Evolutionary conservation across 192 early-diverging fungal genomes (phyloP), one percentile per base, ranked within the genome.

Genomic region (Thoreauomyces humboldtii): DNA sequence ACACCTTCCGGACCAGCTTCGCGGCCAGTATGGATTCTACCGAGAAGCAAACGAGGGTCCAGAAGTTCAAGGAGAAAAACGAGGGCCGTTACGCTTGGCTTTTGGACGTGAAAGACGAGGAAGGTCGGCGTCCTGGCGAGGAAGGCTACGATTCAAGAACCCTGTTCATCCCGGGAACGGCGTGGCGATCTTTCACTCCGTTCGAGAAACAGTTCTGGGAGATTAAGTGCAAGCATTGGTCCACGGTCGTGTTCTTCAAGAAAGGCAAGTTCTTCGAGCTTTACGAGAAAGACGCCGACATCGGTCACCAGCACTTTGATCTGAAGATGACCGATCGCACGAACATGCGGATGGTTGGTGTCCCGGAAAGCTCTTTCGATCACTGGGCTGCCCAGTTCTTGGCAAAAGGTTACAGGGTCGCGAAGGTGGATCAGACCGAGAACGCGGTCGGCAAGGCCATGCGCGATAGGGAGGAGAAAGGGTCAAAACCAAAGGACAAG

Each of bases 201-300:
- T 99, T 99, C 74, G 98, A 99, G 80, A 81, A 85, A 38, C 98
- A 99, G 76, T 99, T 91, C 73, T 99, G 98, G 98, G 92, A 96
- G 77, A 94, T 99, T 71, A 99, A 99, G 74, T 73, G 76, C 60
- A 81, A 88, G 61, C 86, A 94, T 55, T 99, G 93, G 89, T 93
- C 98, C 70, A 91, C 90, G 0, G 88, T 93, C 17, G 95, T 98
- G 14, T 98, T 98, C 69, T 99, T 98, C 82, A 99, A 99, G 65
- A 99, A 98, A 81, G 95, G 96, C 61, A 98, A 98, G 58, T 81
- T 66, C 27, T 44, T 47, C 83, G 96, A 99, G 74, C 78, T 98
- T n/a, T 99, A 98, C 63, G 96, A 98, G 73, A 93, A 93, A 45
- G 98, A 98, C 67, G 98, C 98, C 1, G 89, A 95, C 43, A 91